Evolutionary conservation across 805 yeast genomes (phyloP).

Genomic region (Jamesozyma jinghongensis): DNA sequence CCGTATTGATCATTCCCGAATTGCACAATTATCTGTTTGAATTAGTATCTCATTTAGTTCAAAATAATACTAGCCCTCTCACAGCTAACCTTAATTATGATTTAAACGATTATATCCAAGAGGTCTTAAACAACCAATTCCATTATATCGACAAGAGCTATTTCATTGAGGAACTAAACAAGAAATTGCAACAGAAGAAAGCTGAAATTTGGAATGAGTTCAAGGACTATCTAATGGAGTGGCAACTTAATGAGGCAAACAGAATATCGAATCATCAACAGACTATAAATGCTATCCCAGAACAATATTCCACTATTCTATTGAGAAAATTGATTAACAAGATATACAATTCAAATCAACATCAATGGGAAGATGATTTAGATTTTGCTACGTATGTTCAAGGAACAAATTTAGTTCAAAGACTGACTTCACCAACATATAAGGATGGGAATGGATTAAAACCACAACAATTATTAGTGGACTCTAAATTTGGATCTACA

Average conservation of each 20-base stretch:
- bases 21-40: conserved; percentile 18
- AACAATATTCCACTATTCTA: conserved; percentile 21
- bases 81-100: conserved; percentile 14
- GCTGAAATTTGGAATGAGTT: conserved; percentile 24
- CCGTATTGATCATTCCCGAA: conserved; percentile 27
- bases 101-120: conserved; percentile 25
- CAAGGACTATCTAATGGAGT: conserved; percentile 6
- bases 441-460: conserved; percentile 19
- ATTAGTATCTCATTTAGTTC: conserved; percentile 10
- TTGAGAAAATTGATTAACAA: conserved; percentile 22
- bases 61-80: background rate
- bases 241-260: background rate
- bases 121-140: conserved; percentile 24
- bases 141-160: conserved; percentile 24
- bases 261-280: background rate
- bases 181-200: conserved; percentile 20
- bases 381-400: conserved; percentile 30
- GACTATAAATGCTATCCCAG: conserved; percentile 8
- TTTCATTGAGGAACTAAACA: conserved; percentile 22
- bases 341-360: conserved; percentile 27
- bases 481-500: conserved; percentile 12
- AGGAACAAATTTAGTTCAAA: conserved; percentile 33
- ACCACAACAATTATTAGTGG: conserved; percentile 23
- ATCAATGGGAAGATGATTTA: conserved; percentile 29
- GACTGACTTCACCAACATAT: conserved; percentile 30